A percentile compares a stretch with the other conserved stretches of the same genome.
Evolutionary conservation across 495 filamentous ascomycete species (phyloP).

Genomic region (Xylaria castorea): DNA sequence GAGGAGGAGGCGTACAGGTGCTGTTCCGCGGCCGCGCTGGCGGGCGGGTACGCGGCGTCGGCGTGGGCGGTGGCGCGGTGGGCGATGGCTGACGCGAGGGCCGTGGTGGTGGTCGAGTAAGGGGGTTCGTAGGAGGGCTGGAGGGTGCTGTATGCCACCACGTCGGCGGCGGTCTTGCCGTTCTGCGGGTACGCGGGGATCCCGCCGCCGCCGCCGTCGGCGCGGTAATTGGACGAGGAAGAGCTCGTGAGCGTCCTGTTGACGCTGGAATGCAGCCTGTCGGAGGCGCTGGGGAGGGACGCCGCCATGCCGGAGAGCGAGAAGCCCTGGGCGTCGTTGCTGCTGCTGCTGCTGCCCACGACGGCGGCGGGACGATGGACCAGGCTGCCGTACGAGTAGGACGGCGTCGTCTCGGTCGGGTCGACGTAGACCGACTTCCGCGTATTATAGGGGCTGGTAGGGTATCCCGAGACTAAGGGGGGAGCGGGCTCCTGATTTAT

Average conservation of each 20-base stretch:
- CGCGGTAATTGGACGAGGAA: constrained; percentile 36
- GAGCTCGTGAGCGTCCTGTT: constrained; percentile 39
- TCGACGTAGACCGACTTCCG: constrained; percentile 44
- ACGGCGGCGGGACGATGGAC: constrained; percentile 44
- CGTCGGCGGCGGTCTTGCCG: constrained; percentile 33
- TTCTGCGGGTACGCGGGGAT: constrained; percentile 31
- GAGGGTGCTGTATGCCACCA: constrained; percentile 32
- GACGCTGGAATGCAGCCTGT: constrained; percentile 36
- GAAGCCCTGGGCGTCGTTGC: constrained; percentile 43
- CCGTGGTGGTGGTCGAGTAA: constrained; percentile 20
- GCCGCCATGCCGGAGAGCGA: constrained; percentile 51
- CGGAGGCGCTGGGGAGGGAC: constrained; percentile 45
- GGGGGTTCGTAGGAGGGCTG: constrained; percentile 29
- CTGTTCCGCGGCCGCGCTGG: constrained; percentile 15
- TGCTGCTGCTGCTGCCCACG: not conserved
- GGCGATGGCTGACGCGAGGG: constrained; percentile 19
- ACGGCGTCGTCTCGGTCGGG: constrained; percentile 32
- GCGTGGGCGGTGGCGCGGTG: constrained; percentile 26
- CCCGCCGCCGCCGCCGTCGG: constrained; percentile 32
- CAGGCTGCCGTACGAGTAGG: constrained; percentile 41
- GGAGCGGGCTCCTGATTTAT: constrained; percentile 42
- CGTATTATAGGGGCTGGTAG: constrained; percentile 32
- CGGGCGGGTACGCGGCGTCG: constrained; percentile 20
- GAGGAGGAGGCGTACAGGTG: constrained; percentile 25
- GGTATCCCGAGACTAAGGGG: constrained; percentile 40